These are phyloP conservation scores for Penicillium pulvis DNA, from an alignment of 495 filamentous ascomycete species.

Conservation along the genomic window DNA sequence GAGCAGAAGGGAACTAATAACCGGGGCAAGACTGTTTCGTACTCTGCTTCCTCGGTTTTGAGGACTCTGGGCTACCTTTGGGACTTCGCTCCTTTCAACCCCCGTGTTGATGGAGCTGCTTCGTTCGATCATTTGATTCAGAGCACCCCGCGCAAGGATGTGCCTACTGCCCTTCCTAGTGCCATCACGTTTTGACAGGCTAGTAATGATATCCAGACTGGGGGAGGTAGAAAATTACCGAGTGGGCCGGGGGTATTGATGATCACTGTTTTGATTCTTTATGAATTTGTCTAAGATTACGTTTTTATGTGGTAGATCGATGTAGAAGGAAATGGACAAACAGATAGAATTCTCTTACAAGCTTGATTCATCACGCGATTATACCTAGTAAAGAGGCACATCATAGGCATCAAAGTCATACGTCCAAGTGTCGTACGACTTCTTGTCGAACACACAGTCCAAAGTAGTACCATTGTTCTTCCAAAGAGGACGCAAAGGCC, in stretches of 20 bases:
- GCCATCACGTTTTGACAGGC: neutral
- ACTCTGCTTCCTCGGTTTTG: conserved; percentile 44
- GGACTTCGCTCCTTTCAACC: conserved; percentile 47
- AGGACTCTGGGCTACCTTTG: conserved; percentile 47
- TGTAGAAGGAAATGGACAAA: too few species aligned
- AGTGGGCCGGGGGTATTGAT: neutral
- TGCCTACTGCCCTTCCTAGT: conserved; percentile 23
- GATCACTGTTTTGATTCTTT: neutral
- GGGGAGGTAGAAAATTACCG: neutral
- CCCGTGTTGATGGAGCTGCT: conserved; percentile 41
- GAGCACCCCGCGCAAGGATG: conserved; percentile 20
- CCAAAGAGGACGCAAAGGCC: neutral
- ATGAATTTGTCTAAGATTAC: neutral
- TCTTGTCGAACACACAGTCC: neutral
- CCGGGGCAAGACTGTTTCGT: conserved; percentile 33
- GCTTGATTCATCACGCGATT: too few species aligned
- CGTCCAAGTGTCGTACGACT: neutral
- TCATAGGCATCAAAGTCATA: neutral
- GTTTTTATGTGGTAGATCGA: too few species aligned
- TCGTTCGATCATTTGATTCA: conserved; percentile 47
- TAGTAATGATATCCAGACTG: neutral
- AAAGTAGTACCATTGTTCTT: neutral
- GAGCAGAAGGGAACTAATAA: conserved; percentile 47
- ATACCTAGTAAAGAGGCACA: neutral
- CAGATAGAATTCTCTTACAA: too few species aligned